Evolutionary conservation across 1,284 basidiomycete genomes (phyloP), one percentile per base, ranked within the genome.

Genomic region (Kwoniella shivajii): DNA sequence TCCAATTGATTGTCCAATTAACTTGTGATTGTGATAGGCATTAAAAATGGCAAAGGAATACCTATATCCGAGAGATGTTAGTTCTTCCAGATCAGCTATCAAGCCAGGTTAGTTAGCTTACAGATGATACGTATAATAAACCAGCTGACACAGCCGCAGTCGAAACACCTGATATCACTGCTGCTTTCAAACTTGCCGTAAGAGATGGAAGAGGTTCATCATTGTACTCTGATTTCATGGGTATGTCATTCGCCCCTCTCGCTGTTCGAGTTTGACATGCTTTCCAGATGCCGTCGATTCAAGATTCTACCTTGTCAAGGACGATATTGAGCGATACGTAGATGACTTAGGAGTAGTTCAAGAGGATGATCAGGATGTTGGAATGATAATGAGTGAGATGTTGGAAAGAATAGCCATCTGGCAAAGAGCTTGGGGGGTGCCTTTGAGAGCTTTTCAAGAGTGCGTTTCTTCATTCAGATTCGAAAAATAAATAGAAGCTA

Each of bases 371-470:
- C 9, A 36, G 26, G 36, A 44, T 42, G 31, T 53, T 56, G 11
- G 43, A 64, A 14, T 50, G 4, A 50, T 65, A 41, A 69, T 75
- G 67, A 57, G 50, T 4, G 68, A 72, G 34, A 49, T 76, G 41
- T 59, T 78, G 18, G 73, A 77, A 18, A 61, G 73, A 11, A 46
- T 74, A 26, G 65, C 68, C 1, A 36, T 61, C 1, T 79, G 78
- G 78, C 74, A 77, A 47, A 58, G 75, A 50, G 65, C 69, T 14
- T 77, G 78, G 76, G 72, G 67, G 2, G 50, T 60, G 2, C 73
- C 72, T 3, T 54, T 75, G 14, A 57, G 63, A 33, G 52, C 63
- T 1, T 68, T 76, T 27, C 65, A 72, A 36, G 67, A 78, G 75
- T 75, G 31, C 48, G 75, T 65, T 1, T 33, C 2, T 18, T 26